Evolutionary conservation across 768 basidiomycete species (phyloP).

Genomic region (Mycena olivaceomarginata): DNA sequence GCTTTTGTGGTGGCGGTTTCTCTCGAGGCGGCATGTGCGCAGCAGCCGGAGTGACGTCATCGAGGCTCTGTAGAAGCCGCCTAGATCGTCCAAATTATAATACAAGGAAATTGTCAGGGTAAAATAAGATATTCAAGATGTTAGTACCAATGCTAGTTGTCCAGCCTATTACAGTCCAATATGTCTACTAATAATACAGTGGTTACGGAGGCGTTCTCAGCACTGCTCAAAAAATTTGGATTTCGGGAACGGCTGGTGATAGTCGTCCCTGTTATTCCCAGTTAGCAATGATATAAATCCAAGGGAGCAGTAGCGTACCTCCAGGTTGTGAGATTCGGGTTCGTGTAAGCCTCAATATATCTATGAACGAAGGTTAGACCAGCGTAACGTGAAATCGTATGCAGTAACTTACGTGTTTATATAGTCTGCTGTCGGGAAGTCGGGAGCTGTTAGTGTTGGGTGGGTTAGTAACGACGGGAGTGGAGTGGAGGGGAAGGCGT

Average conservation of each 20-base stretch:
- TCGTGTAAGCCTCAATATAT: conserved; percentile 82
- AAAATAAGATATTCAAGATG: conserved; percentile 6
- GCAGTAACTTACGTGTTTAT: conserved; percentile 77
- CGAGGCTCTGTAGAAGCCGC: too few relatives aligned
- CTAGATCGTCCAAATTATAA: not conserved
- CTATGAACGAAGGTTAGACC: not conserved
- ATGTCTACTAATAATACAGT: conserved; percentile 23
- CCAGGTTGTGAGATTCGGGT: conserved; percentile 90
- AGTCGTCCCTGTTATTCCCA: conserved; percentile 61
- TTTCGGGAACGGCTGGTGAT: conserved; percentile 80
- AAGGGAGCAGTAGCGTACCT: conserved; percentile 16
- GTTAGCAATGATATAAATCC: not conserved
- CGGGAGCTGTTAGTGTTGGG: conserved; percentile 56
- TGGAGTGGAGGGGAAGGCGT: too few relatives aligned
- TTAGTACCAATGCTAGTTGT: conserved; percentile 9
- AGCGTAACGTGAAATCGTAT: not conserved
- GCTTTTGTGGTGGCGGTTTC: conserved; percentile 26
- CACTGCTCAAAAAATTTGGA: conserved; percentile 79
- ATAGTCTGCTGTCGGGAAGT: conserved; percentile 88
- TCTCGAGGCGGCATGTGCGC: not conserved
- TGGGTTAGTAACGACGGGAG: too few relatives aligned
- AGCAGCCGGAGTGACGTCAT: conserved; percentile 20
- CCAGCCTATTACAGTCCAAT: not conserved
- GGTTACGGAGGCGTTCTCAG: conserved; percentile 50
- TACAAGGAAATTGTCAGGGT: not conserved